These are phyloP conservation scores for Mariannaea elegans DNA, from an alignment of 2,329 filamentous ascomycete species.

Conservation along the genomic window DNA sequence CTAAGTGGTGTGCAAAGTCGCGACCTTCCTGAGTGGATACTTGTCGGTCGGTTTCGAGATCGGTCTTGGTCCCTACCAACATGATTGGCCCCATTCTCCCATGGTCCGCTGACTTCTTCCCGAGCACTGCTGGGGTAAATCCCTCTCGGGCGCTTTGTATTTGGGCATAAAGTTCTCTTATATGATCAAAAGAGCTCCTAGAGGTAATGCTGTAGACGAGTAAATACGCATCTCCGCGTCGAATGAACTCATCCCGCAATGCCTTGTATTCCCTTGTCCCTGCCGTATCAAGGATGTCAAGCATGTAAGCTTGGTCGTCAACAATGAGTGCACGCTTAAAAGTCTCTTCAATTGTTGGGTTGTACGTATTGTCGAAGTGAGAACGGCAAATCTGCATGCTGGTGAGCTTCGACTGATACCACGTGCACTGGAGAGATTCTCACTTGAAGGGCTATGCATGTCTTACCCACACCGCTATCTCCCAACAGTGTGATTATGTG, in stretches of 20 bases:
- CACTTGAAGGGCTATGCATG: constrained; percentile 5
- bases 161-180: neutral
- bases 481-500: neutral
- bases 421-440: neutral
- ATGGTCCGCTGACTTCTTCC: neutral
- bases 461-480: neutral
- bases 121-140: neutral
- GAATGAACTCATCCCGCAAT: neutral
- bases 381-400: neutral
- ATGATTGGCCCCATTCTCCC: neutral
- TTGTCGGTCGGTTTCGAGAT: neutral
- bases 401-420: neutral
- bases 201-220: constrained; percentile 1
- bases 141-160: neutral
- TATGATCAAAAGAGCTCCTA: neutral
- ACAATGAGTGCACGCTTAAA: neutral
- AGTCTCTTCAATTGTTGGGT: neutral
- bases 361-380: neutral
- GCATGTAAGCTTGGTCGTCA: neutral
- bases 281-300: constrained; percentile 1
- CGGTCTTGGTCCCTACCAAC: neutral
- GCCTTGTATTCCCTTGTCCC: neutral
- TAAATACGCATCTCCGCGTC: neutral
- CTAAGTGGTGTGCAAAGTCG: neutral
- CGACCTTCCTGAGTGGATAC: neutral